Base-by-base conservation (phyloP, 2,329 filamentous ascomycete genomes). In the Chaetothyriales sp. region DNA sequence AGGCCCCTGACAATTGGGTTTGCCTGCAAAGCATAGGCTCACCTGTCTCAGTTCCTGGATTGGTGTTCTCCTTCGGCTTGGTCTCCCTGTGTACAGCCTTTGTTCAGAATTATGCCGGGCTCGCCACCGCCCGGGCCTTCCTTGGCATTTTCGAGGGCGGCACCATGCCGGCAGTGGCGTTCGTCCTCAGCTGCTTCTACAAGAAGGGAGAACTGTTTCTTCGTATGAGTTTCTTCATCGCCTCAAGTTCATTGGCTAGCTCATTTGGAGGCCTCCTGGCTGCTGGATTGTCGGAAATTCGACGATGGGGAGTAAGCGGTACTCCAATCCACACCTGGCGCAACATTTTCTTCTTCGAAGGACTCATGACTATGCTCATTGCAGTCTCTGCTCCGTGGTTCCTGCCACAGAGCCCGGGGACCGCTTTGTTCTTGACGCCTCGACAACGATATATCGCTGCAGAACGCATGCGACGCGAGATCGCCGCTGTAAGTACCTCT, bases 101-200 rank as follows among this genome's bases (percentile, higher is more conserved):
- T 18, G 73, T 80, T 19, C 60, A 70, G 18, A 74, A 69, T 60
- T 77, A 71, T 49, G 61, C 63, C 6, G 73, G 74, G 1, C 72
- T 78, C 19, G 65, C 80, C 60, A 68, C 66, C 56, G 63, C 71
- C 47, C 68, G 75, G 29, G 68, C 70, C 51, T 67, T 74, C 40
- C 68, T 78, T 0, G 75, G 75, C 45, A 58, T 76, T 33, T 70
- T 72, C n/a, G 74, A 77, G 46, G 63, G 47, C 9, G 52, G 50
- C n/a, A 49, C 52, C 28, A 54, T 55, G 46, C 47, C 52, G 6
- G 54, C 51, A 13, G 73, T 82, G 0, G 79, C 80, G 0, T 81
- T 82, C 61, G 82, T 80, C 54, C 64, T 83, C 1, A 80, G 77
- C 0, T 76, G 81, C 59, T 82, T 83, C 68, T 74, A 74, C 50